A percentile compares a stretch with the other conserved stretches of the same genome.
Conservation (phyloP, 2,329 filamentous ascomycete genomes). For the Rugonectria rugulosa region DNA sequence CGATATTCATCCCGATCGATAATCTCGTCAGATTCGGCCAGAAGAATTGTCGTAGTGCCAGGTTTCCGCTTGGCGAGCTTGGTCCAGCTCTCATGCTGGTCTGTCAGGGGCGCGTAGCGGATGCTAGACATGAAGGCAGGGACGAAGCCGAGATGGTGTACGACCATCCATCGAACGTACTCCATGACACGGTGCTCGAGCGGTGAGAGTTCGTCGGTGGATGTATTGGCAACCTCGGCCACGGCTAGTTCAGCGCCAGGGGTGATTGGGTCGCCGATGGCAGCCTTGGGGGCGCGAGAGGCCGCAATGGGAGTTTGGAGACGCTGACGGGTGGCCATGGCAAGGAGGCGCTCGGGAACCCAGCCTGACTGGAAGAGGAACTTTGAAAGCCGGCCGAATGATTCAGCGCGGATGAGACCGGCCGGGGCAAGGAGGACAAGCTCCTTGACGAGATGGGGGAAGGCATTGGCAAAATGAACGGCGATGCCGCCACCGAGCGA, state of each 20-base stretch:
- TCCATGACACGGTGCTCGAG: slow-evolving; percentile 57
- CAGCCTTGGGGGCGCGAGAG: slow-evolving; percentile 40
- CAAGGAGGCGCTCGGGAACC: slow-evolving; percentile 60
- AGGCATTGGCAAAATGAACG: slow-evolving; percentile 75
- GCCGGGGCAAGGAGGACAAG: slow-evolving; percentile 81
- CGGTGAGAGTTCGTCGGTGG: slow-evolving; percentile 40
- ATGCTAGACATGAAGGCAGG: slow-evolving; percentile 67
- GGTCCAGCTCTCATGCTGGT: slow-evolving; percentile 60
- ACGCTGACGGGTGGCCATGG: slow-evolving; percentile 55
- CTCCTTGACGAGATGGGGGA: slow-evolving; percentile 72
- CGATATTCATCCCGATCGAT: slow-evolving; percentile 60
- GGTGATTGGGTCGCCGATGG: slow-evolving; percentile 27
- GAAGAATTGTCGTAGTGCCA: slow-evolving; percentile 58
- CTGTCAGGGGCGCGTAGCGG: slow-evolving; percentile 60
- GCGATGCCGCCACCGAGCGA: slow-evolving; percentile 83
- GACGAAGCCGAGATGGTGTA: slow-evolving; percentile 64
- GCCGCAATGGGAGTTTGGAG: slow-evolving; percentile 59
- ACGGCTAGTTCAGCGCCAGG: slow-evolving; percentile 47
- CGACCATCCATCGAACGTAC: slow-evolving; percentile 66
- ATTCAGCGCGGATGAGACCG: slow-evolving; percentile 70
- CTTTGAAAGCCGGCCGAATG: slow-evolving; percentile 58
- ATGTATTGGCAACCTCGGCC: slow-evolving; percentile 49
- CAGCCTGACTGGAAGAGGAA: slow-evolving; percentile 63
- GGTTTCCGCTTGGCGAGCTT: slow-evolving; percentile 51
- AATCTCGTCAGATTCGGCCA: slow-evolving; percentile 60